phyloP scores from a whole-genome alignment of 2,329 filamentous ascomycete genomes.

The Colletotrichum chlorophyti region DNA sequence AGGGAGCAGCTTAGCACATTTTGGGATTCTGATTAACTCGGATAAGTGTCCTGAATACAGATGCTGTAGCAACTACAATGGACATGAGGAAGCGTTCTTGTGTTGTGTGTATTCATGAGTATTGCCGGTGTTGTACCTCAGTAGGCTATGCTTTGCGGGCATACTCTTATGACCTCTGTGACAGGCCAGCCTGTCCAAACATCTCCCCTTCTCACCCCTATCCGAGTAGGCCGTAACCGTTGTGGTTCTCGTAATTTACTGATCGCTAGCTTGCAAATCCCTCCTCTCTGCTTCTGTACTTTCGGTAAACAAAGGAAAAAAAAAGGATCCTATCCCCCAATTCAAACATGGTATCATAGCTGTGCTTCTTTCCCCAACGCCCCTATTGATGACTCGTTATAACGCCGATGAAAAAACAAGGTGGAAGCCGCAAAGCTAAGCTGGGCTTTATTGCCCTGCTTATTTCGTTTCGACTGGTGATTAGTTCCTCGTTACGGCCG shows the following conservation, averaged over 20 bases:
- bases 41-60: no score
- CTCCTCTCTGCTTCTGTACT: background rate
- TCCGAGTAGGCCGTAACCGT: background rate
- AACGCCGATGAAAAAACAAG: constrained; percentile 6
- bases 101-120: background rate
- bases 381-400: constrained; percentile 7
- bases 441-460: background rate
- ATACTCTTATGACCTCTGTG: background rate
- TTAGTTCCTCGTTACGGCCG: constrained; percentile 14
- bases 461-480: no score
- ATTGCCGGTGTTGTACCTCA: background rate
- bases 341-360: constrained; percentile 25
- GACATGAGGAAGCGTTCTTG: no score
- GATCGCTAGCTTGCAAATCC: background rate
- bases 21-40: no score
- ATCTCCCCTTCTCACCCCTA: background rate
- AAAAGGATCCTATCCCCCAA: background rate
- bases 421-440: background rate
- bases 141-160: background rate
- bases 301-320: background rate
- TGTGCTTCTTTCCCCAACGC: constrained; percentile 12
- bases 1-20: no score
- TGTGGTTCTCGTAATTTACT: background rate
- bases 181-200: background rate
- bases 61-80: no score